A percentile compares a stretch with the other conserved stretches of the same genome.
Evolutionary conservation across 2,329 filamentous ascomycete genomes (phyloP).

Genomic region (Monilinia vaccinii-corymbosi): DNA sequence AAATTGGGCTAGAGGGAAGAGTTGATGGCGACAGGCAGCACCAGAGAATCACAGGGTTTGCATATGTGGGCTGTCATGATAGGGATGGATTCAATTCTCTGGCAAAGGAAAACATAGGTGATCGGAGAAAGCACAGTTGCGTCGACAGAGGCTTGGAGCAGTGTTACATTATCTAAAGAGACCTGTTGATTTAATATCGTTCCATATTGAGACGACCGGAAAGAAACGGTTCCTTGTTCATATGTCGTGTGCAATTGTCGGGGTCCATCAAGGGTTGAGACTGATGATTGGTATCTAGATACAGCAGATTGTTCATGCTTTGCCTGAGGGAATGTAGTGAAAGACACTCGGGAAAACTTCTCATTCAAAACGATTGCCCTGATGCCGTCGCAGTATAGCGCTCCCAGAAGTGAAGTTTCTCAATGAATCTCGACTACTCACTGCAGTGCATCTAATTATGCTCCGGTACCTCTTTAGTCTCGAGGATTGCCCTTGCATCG

Average conservation of each 20-base stretch:
- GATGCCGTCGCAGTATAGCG: not conserved
- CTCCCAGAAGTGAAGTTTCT: not conserved
- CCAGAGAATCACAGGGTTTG: not conserved
- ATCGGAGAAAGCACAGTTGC: not conserved
- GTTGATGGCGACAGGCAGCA: not conserved
- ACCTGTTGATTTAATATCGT: not conserved
- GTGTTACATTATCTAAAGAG: not conserved
- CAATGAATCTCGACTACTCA: not conserved
- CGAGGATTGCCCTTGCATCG: no score
- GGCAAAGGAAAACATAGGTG: not conserved
- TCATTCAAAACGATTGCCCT: not conserved
- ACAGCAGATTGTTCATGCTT: not conserved
- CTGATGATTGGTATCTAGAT: not conserved
- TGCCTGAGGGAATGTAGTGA: no score
- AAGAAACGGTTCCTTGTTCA: not conserved
- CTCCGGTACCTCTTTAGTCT: no score
- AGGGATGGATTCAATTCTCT: not conserved
- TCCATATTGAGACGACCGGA: no score
- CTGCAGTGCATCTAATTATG: no score
- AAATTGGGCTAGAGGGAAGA: not conserved
- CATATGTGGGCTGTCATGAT: conserved; percentile 1
- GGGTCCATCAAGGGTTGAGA: not conserved
- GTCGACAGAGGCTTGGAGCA: not conserved
- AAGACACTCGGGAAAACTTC: not conserved
- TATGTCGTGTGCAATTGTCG: no score